Conservation (phyloP, 1,284 basidiomycete species). For the Schizophyllum commune region DNA sequence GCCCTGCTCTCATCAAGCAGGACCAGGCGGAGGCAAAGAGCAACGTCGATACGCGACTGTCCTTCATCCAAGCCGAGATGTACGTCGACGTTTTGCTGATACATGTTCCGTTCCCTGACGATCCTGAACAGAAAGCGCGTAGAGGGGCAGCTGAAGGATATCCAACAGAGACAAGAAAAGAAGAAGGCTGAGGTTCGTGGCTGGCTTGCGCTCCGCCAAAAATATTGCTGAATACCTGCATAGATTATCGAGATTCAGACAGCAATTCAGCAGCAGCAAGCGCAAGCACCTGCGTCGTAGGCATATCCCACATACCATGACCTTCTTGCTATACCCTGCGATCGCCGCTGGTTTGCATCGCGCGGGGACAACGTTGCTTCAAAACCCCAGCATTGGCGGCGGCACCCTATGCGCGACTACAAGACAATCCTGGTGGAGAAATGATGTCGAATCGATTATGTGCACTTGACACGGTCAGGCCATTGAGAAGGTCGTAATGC, state of each 20-base stretch:
- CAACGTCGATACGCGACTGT: conserved; percentile 88
- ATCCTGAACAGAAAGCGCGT: conserved; percentile 59
- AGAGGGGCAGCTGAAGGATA: conserved; percentile 73
- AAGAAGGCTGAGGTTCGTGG: conserved; percentile 71
- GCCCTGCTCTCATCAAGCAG: conserved; percentile 87
- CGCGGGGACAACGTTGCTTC: too few species aligned
- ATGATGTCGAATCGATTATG: too few species aligned
- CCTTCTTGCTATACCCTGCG: too few species aligned
- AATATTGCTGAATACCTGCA: conserved; percentile 6
- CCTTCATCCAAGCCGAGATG: conserved; percentile 90
- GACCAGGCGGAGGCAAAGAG: conserved; percentile 82
- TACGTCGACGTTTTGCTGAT: conserved; percentile 31
- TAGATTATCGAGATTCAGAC: conserved; percentile 63
- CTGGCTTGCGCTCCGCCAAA: conserved; percentile 1
- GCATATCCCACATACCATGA: not conserved
- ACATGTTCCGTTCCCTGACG: not conserved
- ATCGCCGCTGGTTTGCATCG: too few species aligned
- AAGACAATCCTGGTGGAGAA: too few species aligned
- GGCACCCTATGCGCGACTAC: too few species aligned
- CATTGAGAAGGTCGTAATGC: too few species aligned
- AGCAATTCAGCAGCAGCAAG: conserved; percentile 38
- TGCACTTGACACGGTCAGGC: too few species aligned
- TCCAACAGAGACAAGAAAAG: conserved; percentile 65
- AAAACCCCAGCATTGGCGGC: too few species aligned
- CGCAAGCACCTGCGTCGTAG: not conserved